Percentiles rank a stretch among this genome's conserved stretches.
These are phyloP conservation scores for Clonostachys sp. DNA, from an alignment of 2,329 filamentous ascomycete genomes.

Conservation along the genomic window DNA sequence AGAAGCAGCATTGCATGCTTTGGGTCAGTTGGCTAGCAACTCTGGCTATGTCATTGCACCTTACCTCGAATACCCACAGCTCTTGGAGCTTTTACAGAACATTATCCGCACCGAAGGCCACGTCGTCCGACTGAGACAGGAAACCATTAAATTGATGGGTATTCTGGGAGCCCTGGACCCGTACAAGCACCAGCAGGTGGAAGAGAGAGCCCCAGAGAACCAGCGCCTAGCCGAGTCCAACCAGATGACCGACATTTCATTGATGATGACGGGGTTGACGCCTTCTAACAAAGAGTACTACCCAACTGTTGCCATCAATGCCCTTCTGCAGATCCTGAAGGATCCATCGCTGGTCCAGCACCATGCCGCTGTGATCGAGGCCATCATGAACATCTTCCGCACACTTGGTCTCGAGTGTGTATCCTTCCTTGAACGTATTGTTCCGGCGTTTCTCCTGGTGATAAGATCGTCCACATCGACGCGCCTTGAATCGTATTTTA, in stretches of 20 bases:
- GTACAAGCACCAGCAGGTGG: slow-evolving; percentile 93
- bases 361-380: slow-evolving; percentile 91
- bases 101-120: slow-evolving; percentile 90
- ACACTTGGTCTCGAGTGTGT: slow-evolving; percentile 95
- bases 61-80: slow-evolving; percentile 89
- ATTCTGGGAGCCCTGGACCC: slow-evolving; percentile 93
- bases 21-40: slow-evolving; percentile 91
- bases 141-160: slow-evolving; percentile 95
- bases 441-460: slow-evolving; percentile 87
- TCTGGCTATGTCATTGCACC: slow-evolving; percentile 97
- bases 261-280: slow-evolving; percentile 96
- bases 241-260: slow-evolving; percentile 82
- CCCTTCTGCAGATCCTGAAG: slow-evolving; percentile 84
- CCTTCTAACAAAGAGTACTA: slow-evolving; percentile 98
- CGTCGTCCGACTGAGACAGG: slow-evolving; percentile 77
- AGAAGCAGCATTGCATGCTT: slow-evolving; percentile 82
- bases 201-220: slow-evolving; percentile 81
- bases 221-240: slow-evolving; percentile 61
- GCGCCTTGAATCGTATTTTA: slow-evolving; percentile 93
- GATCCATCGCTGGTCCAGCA: slow-evolving; percentile 87
- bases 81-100: slow-evolving; percentile 86
- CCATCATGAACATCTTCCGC: slow-evolving; percentile 98
- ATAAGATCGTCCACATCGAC: slow-evolving; percentile 76
- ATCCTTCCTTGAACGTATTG: slow-evolving; percentile 87
- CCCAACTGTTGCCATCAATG: slow-evolving; percentile 95